Evolutionary conservation across 208 protist genomes (phyloP), one percentile per base, ranked within the genome.

Genomic region (Spironucleus salmonicida): DNA sequence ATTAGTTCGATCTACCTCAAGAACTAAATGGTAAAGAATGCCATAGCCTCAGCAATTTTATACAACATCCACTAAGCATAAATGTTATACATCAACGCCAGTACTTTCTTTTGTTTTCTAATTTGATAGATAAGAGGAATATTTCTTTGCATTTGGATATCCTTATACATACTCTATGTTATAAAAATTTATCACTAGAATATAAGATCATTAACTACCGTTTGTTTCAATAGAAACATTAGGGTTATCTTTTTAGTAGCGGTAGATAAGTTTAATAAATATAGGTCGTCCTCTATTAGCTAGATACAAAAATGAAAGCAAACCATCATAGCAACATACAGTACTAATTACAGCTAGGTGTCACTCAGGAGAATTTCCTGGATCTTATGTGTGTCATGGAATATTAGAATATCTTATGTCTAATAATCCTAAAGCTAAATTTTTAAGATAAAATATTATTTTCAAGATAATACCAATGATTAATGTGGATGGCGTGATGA

Each of bases 381-480:
- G 32, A 11, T 71, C 64, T 4, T 71, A 42, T n/a, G 34, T 71
- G 11, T 9, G 9, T 19, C 19, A 71, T 4, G 64, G 64, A 4
- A 9, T 71, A 23, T 4, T 71, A 32, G 34, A 71, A 27, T 71
- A 32, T 71, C 40, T 71, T 9, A 11, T 45, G 9, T 42, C 64
- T 2, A 42, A 11, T 71, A n/a, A 71, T 49, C 34, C 7, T 19
- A 9, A 19, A n/a, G 64, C 64, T 15, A 45, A 71, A 4, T 45
- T 11, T 4, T 42, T 71, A 4, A 35, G 64, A 45, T 19, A 71
- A 4, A 2, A 49, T 9, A 19, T 71, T 38, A 38, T 42, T 4
- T 71, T 71, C 38, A 94, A 96, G 81, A 86, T 95, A 30, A 85
- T 97, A 19, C 94, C 94, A 0, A 97, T 98, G 92, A 82, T 98